Conservation (phyloP, 108 stramenopile species). For the Pelagomonas calceolata region DNA sequence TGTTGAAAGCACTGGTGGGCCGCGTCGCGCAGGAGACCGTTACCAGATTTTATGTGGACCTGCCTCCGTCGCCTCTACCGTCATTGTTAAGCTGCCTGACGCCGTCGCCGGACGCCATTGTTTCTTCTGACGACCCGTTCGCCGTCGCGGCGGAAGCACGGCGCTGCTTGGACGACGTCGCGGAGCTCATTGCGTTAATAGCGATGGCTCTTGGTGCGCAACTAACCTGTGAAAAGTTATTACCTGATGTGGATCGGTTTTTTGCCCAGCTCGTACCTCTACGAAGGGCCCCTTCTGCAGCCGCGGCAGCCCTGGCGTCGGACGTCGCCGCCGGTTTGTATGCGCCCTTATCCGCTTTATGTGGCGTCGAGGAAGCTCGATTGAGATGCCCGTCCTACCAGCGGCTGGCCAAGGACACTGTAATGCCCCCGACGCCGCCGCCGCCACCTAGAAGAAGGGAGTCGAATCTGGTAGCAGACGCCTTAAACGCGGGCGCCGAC, state of each 20-base stretch:
- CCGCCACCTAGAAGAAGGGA: no score
- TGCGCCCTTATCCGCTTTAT: neutral
- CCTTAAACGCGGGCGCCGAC: neutral
- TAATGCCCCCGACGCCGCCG: no score
- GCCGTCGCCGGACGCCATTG: no score
- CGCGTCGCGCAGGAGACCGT: neutral
- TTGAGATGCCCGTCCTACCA: no score
- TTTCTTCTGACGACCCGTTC: neutral
- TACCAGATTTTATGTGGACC: neutral
- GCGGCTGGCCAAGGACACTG: no score
- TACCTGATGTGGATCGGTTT: neutral
- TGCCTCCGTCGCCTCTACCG: neutral
- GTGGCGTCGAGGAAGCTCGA: no score
- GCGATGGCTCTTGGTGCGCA: neutral
- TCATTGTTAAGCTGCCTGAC: neutral
- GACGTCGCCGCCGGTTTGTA: neutral
- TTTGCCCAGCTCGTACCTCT: neutral
- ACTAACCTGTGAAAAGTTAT: neutral
- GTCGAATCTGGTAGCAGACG: no score
- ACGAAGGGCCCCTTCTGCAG: no score
- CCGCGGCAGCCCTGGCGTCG: neutral
- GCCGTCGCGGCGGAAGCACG: neutral
- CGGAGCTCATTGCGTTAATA: neutral
- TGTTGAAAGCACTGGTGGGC: neutral
- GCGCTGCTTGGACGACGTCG: neutral